Evolutionary conservation across 129 eudicot species (phyloP), one percentile per base, ranked within the genome.

Genomic region (Scalesia atractyloides): DNA sequence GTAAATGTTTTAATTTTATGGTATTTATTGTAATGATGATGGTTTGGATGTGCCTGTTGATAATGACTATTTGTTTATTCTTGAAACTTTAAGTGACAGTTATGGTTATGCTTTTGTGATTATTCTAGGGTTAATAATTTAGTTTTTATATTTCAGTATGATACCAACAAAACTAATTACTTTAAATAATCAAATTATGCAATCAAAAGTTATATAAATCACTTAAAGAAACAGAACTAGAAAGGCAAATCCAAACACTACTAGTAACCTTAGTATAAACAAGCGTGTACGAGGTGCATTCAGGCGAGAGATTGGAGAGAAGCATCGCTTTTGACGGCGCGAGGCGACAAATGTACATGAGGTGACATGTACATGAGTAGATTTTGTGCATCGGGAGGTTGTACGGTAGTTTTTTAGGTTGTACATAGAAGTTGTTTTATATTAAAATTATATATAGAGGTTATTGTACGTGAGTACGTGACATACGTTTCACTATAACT

Each of bases 11-110:
- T 18, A 62, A 63, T 47, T 9, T 9, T 15, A 10, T 69, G 30
- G 11, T 51, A 26, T 5, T 50, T 49, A 0, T 30, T 33, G 5
- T 51, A 36, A n/a, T 37, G 8, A 52, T 19, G 24, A 19, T 17
- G 59, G 62, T 56, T 54, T 56, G 62, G 34, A 20, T 56, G 62
- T 20, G 62, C 62, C 30, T 56, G 33, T 56, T 56, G 62, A 56
- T 9, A 53, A 9, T 53, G 59, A 53, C 30, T 53, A 53, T 53
- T 17, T 53, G 59, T 53, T 53, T 18, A 16, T 52, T 18, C 7
- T 5, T 8, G 26, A 22, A 53, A n/a, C 46, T 53, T 53, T 10
- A 53, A 53, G 59, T 5, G 24, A 53, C 62, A 56, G 22, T 18
- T 20, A 37, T 26, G 65, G 43, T 26, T 14, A 60, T 60, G 65